phyloP scores from a whole-genome alignment of 306 rosid genomes.

The Cicer chorassanicum region DNA sequence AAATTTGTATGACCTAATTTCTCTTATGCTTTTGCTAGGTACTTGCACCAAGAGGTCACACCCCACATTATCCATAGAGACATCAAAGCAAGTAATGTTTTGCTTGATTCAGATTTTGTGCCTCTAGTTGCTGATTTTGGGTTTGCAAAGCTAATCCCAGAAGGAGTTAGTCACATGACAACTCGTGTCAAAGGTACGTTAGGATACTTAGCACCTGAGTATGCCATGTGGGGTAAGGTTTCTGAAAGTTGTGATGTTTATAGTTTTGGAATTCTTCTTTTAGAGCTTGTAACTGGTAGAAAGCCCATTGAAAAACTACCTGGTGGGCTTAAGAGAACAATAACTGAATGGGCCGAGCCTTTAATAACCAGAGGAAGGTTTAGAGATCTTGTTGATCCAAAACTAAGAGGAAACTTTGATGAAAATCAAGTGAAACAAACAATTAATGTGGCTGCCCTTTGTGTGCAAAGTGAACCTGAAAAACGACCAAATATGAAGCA shows the following conservation, averaged over 20 bases:
- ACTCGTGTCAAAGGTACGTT: conserved; percentile 89
- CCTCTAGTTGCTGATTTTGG: conserved; percentile 90
- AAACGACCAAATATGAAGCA: conserved; percentile 71
- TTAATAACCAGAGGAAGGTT: conserved; percentile 60
- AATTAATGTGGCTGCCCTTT: conserved; percentile 66
- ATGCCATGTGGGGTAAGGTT: conserved; percentile 97
- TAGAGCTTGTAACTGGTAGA: conserved; percentile 76
- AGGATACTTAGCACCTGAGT: conserved; percentile 90
- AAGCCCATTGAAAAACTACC: conserved; percentile 89
- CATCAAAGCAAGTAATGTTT: conserved; percentile 87
- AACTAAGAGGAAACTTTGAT: conserved; percentile 67
- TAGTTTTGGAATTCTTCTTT: conserved; percentile 79
- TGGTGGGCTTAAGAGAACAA: conserved; percentile 72
- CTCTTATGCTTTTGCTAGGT: conserved; percentile 48
- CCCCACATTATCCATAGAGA: conserved; percentile 91
- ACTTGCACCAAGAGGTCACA: conserved; percentile 79
- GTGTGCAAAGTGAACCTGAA: conserved; percentile 71
- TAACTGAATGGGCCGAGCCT: conserved; percentile 83
- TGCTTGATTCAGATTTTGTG: conserved; percentile 72
- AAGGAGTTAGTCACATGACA: conserved; percentile 91
- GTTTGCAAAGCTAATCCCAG: conserved; percentile 87
- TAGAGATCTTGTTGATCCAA: conserved; percentile 68
- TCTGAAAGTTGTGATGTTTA: conserved; percentile 88
- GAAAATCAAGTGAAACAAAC: conserved; percentile 66
- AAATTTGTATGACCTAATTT: not conserved